Percentiles rank a stretch among this genome's conserved stretches.
Evolutionary conservation across 768 basidiomycete genomes (phyloP).

Genomic region (Inosperma sp.): DNA sequence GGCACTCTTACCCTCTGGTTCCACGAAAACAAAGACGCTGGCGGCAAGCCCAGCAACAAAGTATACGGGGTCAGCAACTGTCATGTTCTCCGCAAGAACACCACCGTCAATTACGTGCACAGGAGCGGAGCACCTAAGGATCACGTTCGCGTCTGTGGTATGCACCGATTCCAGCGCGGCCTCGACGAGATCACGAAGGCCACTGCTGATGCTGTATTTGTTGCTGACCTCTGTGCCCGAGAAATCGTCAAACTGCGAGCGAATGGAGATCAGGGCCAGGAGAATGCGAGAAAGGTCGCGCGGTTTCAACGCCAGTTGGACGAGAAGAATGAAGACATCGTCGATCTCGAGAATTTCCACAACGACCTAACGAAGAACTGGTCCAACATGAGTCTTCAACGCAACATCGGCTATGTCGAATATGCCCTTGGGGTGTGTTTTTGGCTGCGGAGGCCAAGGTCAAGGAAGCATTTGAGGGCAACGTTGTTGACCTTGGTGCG

Average conservation of each 20-base stretch:
- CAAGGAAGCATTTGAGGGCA: constrained; percentile 26
- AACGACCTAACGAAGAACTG: constrained; percentile 12
- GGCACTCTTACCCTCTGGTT: constrained; percentile 24
- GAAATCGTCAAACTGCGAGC: constrained; percentile 23
- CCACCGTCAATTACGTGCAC: constrained; percentile 28
- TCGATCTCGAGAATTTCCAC: constrained; percentile 14
- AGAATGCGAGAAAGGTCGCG: constrained; percentile 13
- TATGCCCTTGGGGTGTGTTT: constrained; percentile 24
- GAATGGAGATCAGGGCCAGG: constrained; percentile 16
- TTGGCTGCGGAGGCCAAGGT: constrained; percentile 20
- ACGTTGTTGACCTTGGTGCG: constrained; percentile 30
- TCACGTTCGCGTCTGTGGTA: constrained; percentile 28
- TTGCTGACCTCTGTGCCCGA: constrained; percentile 15
- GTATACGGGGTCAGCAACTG: constrained; percentile 24
- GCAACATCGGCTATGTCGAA: constrained; percentile 24
- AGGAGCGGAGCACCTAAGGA: constrained; percentile 25
- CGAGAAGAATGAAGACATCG: constrained; percentile 9
- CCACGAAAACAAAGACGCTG: constrained; percentile 23
- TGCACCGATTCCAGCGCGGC: constrained; percentile 31
- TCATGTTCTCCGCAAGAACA: constrained; percentile 25
- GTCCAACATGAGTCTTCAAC: constrained; percentile 15
- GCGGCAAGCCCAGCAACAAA: constrained; percentile 25
- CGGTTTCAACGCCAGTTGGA: constrained; percentile 8
- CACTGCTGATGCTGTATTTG: constrained; percentile 13
- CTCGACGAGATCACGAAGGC: constrained; percentile 30